phyloP scores from a whole-genome alignment of 495 filamentous ascomycete species.

The Beverwykella pulmonaria region DNA sequence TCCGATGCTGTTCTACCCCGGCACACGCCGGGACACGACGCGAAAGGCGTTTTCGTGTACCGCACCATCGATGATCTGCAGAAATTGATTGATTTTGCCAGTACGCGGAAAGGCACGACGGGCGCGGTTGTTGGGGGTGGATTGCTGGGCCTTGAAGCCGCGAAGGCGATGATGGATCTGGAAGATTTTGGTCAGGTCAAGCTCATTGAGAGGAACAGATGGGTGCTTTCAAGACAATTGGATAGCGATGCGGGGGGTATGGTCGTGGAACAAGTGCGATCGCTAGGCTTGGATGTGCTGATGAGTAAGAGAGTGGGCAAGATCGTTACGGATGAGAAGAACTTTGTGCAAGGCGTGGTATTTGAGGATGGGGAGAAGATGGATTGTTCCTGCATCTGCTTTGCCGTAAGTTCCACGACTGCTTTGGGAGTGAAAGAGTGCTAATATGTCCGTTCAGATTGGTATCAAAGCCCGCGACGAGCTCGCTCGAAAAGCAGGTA shows the following conservation, averaged over 20 bases:
- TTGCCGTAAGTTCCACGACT: slow-evolving; percentile 61
- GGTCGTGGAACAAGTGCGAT: slow-evolving; percentile 80
- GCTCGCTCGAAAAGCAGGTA: slow-evolving; percentile 68
- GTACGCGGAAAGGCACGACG: slow-evolving; percentile 63
- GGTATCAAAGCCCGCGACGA: slow-evolving; percentile 86
- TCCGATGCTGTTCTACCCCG: slow-evolving; percentile 84
- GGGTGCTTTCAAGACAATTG: slow-evolving; percentile 85
- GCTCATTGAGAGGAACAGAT: slow-evolving; percentile 85
- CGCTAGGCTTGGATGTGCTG: slow-evolving; percentile 82
- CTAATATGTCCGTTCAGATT: slow-evolving; percentile 56
- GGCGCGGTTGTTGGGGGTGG: slow-evolving; percentile 91
- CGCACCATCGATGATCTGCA: slow-evolving; percentile 85
- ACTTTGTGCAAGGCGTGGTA: slow-evolving; percentile 71
- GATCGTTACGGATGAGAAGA: slow-evolving; percentile 68
- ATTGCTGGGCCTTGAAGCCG: slow-evolving; percentile 86
- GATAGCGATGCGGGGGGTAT: slow-evolving; percentile 82
- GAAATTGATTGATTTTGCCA: slow-evolving; percentile 74
- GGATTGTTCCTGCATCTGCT: slow-evolving; percentile 83
- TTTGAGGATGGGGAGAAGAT: slow-evolving; percentile 87
- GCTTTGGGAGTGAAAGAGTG: not conserved
- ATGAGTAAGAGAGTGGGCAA: slow-evolving; percentile 74
- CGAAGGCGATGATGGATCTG: slow-evolving; percentile 93
- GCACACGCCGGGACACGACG: slow-evolving; percentile 81
- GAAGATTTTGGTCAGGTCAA: slow-evolving; percentile 76
- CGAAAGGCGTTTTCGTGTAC: slow-evolving; percentile 92